A percentile compares a stretch with the other conserved stretches of the same genome.
These are phyloP conservation scores for Colletotrichum caudatum DNA, from an alignment of 2,329 filamentous ascomycete genomes.

Conservation along the genomic window DNA sequence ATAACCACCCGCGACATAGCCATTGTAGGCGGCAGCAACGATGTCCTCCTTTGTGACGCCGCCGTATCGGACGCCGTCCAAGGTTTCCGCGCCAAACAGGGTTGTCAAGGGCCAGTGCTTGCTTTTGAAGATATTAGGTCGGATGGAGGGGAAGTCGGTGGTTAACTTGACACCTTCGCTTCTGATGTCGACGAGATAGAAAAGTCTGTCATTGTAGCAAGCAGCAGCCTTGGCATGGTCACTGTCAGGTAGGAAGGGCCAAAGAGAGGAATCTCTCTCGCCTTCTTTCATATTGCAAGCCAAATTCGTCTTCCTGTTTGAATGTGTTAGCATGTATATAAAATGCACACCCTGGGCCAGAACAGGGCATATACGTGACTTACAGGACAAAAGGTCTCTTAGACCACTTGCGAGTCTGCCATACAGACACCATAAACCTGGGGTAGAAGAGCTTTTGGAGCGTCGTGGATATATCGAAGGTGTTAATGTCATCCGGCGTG, in stretches of 20 bases:
- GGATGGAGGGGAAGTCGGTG: conserved; percentile 24
- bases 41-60: conserved; percentile 22
- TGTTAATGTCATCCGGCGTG: conserved; percentile 12
- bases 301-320: conserved; percentile 3
- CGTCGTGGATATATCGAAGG: conserved; percentile 15
- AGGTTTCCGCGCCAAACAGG: not conserved
- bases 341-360: too few species aligned
- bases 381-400: conserved; percentile 21
- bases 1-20: conserved; percentile 7
- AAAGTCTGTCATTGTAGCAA: conserved; percentile 18
- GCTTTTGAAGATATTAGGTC: conserved; percentile 8
- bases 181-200: conserved; percentile 21
- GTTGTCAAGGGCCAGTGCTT: conserved; percentile 16
- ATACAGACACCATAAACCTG: conserved; percentile 7
- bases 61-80: conserved; percentile 5
- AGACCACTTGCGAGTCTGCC: conserved; percentile 16
- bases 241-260: conserved; percentile 15
- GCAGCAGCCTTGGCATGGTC: conserved; percentile 11
- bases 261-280: conserved; percentile 20
- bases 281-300: conserved; percentile 1
- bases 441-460: conserved; percentile 27
- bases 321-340: not conserved
- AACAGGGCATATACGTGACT: not conserved
- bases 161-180: conserved; percentile 12
- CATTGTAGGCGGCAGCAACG: conserved; percentile 12